phyloP scores from a whole-genome alignment of 148 eudicot species.

The Rhododendron molle region DNA sequence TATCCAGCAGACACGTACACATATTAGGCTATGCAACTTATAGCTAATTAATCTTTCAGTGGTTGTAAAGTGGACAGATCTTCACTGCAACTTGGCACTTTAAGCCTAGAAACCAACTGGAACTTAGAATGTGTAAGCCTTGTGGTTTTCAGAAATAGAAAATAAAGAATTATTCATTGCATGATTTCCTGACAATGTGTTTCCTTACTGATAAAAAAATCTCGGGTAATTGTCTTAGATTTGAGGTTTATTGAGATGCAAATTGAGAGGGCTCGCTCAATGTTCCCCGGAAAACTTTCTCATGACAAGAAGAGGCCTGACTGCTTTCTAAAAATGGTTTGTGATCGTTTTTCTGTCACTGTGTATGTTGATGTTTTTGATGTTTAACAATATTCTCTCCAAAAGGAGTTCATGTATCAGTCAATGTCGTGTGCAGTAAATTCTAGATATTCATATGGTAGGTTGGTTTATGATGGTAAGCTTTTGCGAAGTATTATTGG shows the following conservation, averaged over 20 bases:
- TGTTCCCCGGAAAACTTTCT: conserved; percentile 59
- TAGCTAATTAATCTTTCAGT: background rate
- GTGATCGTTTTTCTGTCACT: background rate
- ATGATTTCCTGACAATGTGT: background rate
- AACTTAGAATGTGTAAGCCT: background rate
- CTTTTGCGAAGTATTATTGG: background rate
- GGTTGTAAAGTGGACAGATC: background rate
- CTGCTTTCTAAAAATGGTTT: conserved; percentile 81
- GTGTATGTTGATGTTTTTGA: background rate
- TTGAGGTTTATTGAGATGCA: conserved; percentile 47
- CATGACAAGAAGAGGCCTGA: conserved; percentile 62
- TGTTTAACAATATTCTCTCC: background rate
- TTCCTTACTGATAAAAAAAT: background rate
- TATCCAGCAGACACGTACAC: background rate
- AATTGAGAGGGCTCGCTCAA: conserved; percentile 57
- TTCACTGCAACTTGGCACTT: background rate
- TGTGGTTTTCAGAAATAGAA: background rate
- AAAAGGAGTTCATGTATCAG: background rate
- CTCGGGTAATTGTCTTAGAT: conserved; percentile 38
- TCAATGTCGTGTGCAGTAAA: background rate
- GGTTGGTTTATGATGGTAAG: background rate
- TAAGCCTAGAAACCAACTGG: background rate
- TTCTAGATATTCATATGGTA: background rate
- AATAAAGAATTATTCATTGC: background rate
- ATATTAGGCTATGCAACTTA: background rate